Percentiles rank a stretch among this genome's conserved stretches.
Evolutionary conservation across 2,329 filamentous ascomycete genomes (phyloP).

Genomic region (Nemania sp.): DNA sequence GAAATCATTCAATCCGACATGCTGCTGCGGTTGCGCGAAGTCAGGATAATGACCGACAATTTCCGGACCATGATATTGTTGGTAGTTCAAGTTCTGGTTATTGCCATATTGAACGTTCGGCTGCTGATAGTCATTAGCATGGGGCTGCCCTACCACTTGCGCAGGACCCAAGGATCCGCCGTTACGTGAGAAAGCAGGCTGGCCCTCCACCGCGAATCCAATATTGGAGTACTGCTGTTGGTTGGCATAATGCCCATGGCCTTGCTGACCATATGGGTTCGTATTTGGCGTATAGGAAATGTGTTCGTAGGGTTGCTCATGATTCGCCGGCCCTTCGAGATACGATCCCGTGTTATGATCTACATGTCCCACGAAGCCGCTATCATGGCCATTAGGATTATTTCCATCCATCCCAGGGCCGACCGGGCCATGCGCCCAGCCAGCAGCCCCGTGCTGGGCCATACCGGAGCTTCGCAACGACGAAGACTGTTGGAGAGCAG

Average conservation of each 20-base stretch:
- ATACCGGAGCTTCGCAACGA: constrained; percentile 20
- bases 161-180: constrained; percentile 22
- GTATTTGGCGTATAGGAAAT: constrained; percentile 19
- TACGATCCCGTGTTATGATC: constrained; percentile 29
- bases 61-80: constrained; percentile 24
- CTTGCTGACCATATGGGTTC: constrained; percentile 30
- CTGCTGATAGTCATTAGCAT: constrained; percentile 27
- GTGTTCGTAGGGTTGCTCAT: constrained; percentile 28
- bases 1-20: constrained; percentile 30
- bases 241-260: constrained; percentile 25
- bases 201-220: constrained; percentile 23
- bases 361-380: constrained; percentile 27
- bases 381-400: constrained; percentile 6
- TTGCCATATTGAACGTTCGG: constrained; percentile 27
- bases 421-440: constrained; percentile 30
- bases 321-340: constrained; percentile 21
- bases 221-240: constrained; percentile 33
- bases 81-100: constrained; percentile 31
- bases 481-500: constrained; percentile 12
- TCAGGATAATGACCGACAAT: constrained; percentile 24
- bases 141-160: constrained; percentile 18
- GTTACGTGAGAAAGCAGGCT: constrained; percentile 24
- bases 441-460: constrained; percentile 37
- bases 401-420: constrained; percentile 25
- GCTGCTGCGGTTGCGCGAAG: constrained; percentile 27